Evolutionary conservation across 2,329 filamentous ascomycete species (phyloP).

Genomic region (Fusarium austroafricanum): DNA sequence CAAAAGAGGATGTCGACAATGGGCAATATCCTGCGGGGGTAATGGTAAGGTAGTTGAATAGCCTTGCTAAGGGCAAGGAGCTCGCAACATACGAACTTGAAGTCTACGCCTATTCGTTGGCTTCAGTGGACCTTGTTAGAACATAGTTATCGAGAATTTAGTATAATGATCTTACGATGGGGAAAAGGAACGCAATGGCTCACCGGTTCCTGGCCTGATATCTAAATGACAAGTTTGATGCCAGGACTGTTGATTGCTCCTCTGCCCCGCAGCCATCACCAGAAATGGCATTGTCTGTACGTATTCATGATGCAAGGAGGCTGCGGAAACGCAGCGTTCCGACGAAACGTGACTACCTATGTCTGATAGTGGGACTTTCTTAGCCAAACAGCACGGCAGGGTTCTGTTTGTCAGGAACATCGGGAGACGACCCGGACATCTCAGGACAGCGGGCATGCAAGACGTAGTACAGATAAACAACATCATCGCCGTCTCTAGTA

Average conservation of each 20-base stretch:
- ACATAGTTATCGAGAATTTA: neutral
- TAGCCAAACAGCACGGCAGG: neutral
- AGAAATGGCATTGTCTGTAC: neutral
- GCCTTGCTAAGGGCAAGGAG: neutral
- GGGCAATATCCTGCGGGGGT: conserved; percentile 1
- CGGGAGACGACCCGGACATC: conserved; percentile 16
- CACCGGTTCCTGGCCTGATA: conserved; percentile 3
- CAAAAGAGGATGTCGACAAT: neutral
- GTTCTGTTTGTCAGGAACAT: conserved; percentile 5
- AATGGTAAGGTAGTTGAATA: neutral
- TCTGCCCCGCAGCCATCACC: neutral
- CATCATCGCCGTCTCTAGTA: neutral
- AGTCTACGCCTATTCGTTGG: neutral
- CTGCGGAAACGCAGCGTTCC: neutral
- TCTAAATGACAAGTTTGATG: conserved; percentile 2
- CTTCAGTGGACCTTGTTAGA: neutral
- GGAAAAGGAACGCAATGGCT: neutral
- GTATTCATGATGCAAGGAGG: conserved; percentile 1
- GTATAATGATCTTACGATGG: neutral
- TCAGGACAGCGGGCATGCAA: neutral
- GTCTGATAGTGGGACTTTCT: neutral
- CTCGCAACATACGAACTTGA: neutral
- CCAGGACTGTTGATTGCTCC: neutral
- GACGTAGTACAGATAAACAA: neutral
- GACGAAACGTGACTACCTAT: neutral